Evolutionary conservation across 2,329 filamentous ascomycete genomes (phyloP), one percentile per base, ranked within the genome.

Genomic region (Davidsoniella eucalypti): DNA sequence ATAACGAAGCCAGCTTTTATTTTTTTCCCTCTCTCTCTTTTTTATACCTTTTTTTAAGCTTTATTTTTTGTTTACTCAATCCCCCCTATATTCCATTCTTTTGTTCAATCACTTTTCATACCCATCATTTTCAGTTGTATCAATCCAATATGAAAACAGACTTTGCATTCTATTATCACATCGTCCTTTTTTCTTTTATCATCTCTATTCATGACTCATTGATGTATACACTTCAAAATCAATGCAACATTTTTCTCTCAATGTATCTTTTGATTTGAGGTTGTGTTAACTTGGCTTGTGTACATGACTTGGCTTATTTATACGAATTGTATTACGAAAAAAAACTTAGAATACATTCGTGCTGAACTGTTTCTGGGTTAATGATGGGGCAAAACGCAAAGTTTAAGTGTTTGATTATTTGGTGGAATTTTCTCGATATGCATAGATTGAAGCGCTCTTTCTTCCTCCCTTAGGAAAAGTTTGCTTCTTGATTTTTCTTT

Each of bases 11-110:
- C 18, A 16, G 16, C 36, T 43, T 25, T 47, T 17, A 39, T 50
- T 29, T 23, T 39, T 47, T 33, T 23, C n/a, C 33, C 40, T 29
- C 33, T 48, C 39, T 53, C 16, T 45, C 33, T 44, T 51, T 26
- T 25, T 43, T 44, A 25, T 18, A 44, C 33, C 40, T 39, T 36
- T 44, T 12, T 33, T 29, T 29, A 7, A 18, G 26, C 17, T 39
- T 16, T 44, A 25, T 50, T 26, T 47, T 12, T 41, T 42, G 3
- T n/a, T 41, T 44, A 29, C 7, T 29, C 26, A 29, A 29, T 10
- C 6, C 26, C 26, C 18, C 21, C 7, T 26, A 7, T 44, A 10
- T 29, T 29, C 6, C 26, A 29, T 29, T 29, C 10, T 29, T 29
- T 29, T 29, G 7, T 29, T 29, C 26, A 29, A 29, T 29, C 26